Percentiles rank a stretch among this genome's conserved stretches.
Conservation (phyloP, 306 rosid species). For the Quercus wislizeni region DNA sequence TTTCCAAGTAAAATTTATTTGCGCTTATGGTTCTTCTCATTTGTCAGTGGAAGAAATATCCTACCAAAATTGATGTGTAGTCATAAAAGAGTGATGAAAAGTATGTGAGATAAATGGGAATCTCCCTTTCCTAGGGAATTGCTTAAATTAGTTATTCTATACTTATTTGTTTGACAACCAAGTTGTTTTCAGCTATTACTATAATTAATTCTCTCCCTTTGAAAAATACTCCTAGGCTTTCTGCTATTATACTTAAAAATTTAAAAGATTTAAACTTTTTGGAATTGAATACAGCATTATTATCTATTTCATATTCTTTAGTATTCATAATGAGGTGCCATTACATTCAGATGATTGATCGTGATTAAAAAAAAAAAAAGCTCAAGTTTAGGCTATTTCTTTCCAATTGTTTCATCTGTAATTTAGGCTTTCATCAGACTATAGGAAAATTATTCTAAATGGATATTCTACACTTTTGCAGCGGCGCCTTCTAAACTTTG, state of each 20-base stretch:
- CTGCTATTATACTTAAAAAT: background rate
- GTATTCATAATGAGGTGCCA: background rate
- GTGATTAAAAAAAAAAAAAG: background rate
- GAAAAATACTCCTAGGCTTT: background rate
- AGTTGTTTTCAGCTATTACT: too few species aligned
- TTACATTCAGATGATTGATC: background rate
- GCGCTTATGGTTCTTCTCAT: too few species aligned
- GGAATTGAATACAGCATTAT: background rate
- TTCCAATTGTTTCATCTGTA: background rate
- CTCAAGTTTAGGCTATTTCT: background rate
- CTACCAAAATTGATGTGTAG: too few species aligned
- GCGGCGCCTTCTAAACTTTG: slow-evolving; percentile 74
- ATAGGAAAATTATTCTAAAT: slow-evolving; percentile 3
- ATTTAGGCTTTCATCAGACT: background rate
- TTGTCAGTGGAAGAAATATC: too few species aligned
- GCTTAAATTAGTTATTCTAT: too few species aligned
- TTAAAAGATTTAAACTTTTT: background rate
- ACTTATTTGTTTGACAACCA: too few species aligned
- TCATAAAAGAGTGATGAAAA: too few species aligned
- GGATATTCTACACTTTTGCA: slow-evolving; percentile 33
- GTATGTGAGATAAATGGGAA: too few species aligned
- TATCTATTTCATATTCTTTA: background rate
- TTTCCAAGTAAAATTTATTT: too few species aligned
- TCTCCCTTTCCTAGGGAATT: too few species aligned
- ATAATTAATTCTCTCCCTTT: too few species aligned